phyloP scores from a whole-genome alignment of 371 early-diverging fungal species.

The Quaeritorhiza haematococci region DNA sequence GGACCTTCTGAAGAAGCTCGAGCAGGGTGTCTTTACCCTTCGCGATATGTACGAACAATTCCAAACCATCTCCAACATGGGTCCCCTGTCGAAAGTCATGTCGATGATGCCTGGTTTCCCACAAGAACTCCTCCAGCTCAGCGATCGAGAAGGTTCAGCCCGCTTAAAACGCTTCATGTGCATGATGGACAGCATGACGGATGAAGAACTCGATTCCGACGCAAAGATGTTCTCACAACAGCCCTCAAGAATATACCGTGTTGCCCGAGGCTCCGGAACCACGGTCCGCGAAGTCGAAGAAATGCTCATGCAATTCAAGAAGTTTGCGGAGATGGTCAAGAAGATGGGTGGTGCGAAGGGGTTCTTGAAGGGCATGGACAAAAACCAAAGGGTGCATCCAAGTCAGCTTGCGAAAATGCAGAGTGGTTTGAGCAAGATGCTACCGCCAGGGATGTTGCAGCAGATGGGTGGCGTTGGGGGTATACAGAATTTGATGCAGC shows the following conservation, averaged over 20 bases:
- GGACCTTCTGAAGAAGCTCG: constrained; percentile 90
- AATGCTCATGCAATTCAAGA: constrained; percentile 75
- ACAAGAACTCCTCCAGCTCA: constrained; percentile 69
- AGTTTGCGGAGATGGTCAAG: constrained; percentile 91
- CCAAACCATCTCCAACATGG: constrained; percentile 88
- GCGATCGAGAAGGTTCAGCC: constrained; percentile 73
- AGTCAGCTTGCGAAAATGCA: constrained; percentile 61
- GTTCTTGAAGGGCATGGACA: constrained; percentile 62
- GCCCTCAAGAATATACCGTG: constrained; percentile 74
- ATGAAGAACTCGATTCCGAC: constrained; percentile 89
- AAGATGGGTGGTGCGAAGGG: constrained; percentile 93
- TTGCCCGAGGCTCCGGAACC: constrained; percentile 91
- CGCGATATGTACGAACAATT: constrained; percentile 98
- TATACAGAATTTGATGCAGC: constrained; percentile 42
- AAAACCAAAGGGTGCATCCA: constrained; percentile 36
- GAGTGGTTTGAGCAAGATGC: constrained; percentile 63
- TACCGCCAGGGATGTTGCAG: constrained; percentile 53
- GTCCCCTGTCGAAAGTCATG: constrained; percentile 91
- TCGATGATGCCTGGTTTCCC: constrained; percentile 95
- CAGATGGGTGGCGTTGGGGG: constrained; percentile 67
- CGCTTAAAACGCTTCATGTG: constrained; percentile 85
- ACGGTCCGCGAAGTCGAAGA: constrained; percentile 80
- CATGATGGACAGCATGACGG: constrained; percentile 97
- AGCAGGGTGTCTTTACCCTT: constrained; percentile 88
- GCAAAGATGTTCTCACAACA: constrained; percentile 80